These are phyloP conservation scores for Didymella segeticola DNA, from an alignment of 2,329 filamentous ascomycete genomes.

Conservation along the genomic window DNA sequence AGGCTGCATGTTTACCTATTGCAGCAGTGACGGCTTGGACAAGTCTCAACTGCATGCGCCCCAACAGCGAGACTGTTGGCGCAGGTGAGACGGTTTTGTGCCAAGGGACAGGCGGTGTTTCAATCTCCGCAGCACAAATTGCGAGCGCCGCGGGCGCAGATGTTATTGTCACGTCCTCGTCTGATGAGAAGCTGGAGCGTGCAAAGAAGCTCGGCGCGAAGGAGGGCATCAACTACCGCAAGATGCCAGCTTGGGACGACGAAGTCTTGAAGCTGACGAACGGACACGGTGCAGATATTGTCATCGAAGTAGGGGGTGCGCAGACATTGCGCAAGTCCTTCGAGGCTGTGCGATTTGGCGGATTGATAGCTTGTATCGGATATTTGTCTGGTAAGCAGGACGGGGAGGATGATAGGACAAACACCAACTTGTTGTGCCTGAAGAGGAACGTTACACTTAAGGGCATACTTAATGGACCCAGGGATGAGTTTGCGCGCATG, in stretches of 20 bases:
- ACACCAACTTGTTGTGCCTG: slow-evolving; percentile 65
- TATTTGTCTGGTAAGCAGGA: slow-evolving; percentile 63
- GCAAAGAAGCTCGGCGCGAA: slow-evolving; percentile 64
- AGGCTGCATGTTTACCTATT: slow-evolving; percentile 67
- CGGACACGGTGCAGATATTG: slow-evolving; percentile 54
- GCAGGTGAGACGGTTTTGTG: slow-evolving; percentile 46
- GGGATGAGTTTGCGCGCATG: slow-evolving; percentile 59
- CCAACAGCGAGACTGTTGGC: slow-evolving; percentile 59
- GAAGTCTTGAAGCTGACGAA: slow-evolving; percentile 59
- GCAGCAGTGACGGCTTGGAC: slow-evolving; percentile 71
- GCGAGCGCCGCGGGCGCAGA: slow-evolving; percentile 51
- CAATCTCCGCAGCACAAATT: slow-evolving; percentile 51
- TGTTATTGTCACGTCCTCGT: slow-evolving; percentile 66
- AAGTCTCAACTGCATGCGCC: slow-evolving; percentile 67
- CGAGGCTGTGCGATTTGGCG: slow-evolving; percentile 52
- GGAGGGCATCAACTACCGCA: slow-evolving; percentile 68
- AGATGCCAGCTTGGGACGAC: slow-evolving; percentile 64
- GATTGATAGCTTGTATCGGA: slow-evolving; percentile 51
- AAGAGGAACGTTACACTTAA: slow-evolving; percentile 61
- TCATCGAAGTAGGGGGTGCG: slow-evolving; percentile 61
- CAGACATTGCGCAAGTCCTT: slow-evolving; percentile 56
- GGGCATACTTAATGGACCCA: slow-evolving; percentile 69
- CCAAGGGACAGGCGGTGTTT: slow-evolving; percentile 55
- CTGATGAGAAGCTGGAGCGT: slow-evolving; percentile 60
- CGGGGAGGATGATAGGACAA: slow-evolving; percentile 60